Base-by-base conservation (phyloP, 2,329 filamentous ascomycete genomes). In the Dichotomopilus funicola region DNA sequence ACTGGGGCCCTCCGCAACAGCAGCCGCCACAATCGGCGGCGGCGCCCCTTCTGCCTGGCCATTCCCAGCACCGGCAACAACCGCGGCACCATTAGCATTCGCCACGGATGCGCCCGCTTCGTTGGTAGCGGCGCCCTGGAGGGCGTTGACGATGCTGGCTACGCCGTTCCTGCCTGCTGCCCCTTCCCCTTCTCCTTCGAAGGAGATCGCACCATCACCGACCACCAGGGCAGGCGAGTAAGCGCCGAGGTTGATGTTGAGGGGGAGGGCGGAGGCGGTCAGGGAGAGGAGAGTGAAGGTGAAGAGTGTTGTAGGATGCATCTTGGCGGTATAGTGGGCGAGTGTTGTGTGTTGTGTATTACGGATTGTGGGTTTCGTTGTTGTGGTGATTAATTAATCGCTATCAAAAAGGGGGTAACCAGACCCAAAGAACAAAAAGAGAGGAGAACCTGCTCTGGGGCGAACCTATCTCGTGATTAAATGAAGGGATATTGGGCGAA, bases 171-270 rank as follows among this genome's bases (percentile, higher is more conserved):
- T 70, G 12, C 72, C 56, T 6, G 40, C 74, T 57, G 67, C 68
- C 65, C 70, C 68, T 49, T 68, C 71, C 3, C 68, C 71, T 57
- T 71, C 73, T 52, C 52, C 52, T 13, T 49, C 35, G 34, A 78
- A 74, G 49, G 74, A 75, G 55, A 78, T 77, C 66, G 75, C 75
- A 68, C 75, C 75, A 71, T 78, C 75, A 75, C 75, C 75, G 68
- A 78, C 75, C 68, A 78, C 75, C 69, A 77, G 62, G 61, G 75
- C 75, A 49, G 75, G 75, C 44, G 75, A 78, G 64, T 77, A 78
- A 36, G 75, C 75, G 52, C 75, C 75, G 51, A 78, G 70, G 68
- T 77, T 77, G 73, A 78, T 77, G 71, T 77, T 78, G 50, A 78
- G 72, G 34, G 75, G 75, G 47, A 75, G 67, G 57, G 54, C 41